Conservation (phyloP, 371 early-diverging fungal genomes). For the Mortierella sp. region DNA sequence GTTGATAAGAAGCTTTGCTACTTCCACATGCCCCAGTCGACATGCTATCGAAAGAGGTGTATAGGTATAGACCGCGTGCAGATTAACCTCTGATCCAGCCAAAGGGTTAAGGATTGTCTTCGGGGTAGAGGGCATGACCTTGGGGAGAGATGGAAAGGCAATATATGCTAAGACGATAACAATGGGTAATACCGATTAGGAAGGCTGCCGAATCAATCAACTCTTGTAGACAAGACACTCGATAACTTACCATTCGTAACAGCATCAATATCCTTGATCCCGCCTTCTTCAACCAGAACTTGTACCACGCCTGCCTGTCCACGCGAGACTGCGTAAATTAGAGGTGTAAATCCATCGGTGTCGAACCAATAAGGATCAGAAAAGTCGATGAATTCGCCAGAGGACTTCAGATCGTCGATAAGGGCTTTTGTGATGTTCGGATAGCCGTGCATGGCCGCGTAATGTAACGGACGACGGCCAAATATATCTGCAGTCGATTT, state of each 20-base stretch:
- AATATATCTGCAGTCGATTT: conserved; percentile 63
- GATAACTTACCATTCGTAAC: conserved; percentile 29
- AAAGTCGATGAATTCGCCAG: conserved; percentile 59
- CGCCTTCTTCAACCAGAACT: conserved; percentile 65
- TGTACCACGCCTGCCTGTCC: conserved; percentile 66
- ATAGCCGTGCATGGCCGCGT: conserved; percentile 69
- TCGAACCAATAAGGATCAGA: conserved; percentile 66
- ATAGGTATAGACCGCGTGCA: conserved; percentile 49
- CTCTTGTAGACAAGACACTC: neutral
- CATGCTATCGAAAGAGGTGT: conserved; percentile 70
- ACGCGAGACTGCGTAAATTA: conserved; percentile 74
- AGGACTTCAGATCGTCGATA: conserved; percentile 58
- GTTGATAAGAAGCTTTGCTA: conserved; percentile 61
- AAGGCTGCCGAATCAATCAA: neutral
- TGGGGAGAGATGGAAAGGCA: conserved; percentile 25
- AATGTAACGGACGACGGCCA: conserved; percentile 76
- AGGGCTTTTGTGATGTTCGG: conserved; percentile 58
- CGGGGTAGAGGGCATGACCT: conserved; percentile 37
- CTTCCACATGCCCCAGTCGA: conserved; percentile 60
- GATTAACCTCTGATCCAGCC: conserved; percentile 42
- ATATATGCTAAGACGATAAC: conserved; percentile 18
- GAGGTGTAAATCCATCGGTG: conserved; percentile 74
- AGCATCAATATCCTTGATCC: conserved; percentile 62
- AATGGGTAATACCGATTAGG: neutral
- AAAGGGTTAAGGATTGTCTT: conserved; percentile 38